These are phyloP conservation scores for Septoria linicola DNA, from an alignment of 2,329 filamentous ascomycete species.

Conservation along the genomic window DNA sequence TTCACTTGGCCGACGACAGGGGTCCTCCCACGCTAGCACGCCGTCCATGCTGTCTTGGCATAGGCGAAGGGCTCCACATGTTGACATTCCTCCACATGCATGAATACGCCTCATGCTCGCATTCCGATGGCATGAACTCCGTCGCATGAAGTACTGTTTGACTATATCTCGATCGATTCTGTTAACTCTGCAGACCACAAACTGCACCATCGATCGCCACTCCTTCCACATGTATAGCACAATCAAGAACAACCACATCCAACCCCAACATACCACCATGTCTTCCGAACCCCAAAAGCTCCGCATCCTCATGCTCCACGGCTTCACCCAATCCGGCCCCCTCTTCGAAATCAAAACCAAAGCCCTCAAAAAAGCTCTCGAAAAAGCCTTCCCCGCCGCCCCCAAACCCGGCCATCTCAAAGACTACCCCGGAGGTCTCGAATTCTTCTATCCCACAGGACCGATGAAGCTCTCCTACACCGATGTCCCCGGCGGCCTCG, in stretches of 20 bases:
- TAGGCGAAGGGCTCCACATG: no score
- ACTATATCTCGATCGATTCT: neutral
- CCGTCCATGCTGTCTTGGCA: no score
- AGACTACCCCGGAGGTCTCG: constrained; percentile 41
- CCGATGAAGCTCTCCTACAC: constrained; percentile 44
- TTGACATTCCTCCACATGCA: no score
- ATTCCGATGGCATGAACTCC: no score
- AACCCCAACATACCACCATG: neutral
- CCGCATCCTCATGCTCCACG: constrained; percentile 55
- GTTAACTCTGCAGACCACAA: neutral
- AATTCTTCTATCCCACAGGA: constrained; percentile 50
- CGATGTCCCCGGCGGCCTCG: constrained; percentile 61
- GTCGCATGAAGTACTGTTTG: no score
- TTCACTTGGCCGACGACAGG: constrained; percentile 6
- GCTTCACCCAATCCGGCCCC: constrained; percentile 86
- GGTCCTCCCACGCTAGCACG: neutral
- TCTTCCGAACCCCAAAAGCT: constrained; percentile 33
- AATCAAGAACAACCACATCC: neutral
- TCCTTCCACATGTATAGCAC: neutral
- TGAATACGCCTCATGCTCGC: no score
- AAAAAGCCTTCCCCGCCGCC: constrained; percentile 67
- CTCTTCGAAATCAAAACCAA: constrained; percentile 87
- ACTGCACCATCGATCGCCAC: neutral
- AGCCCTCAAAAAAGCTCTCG: constrained; percentile 76
- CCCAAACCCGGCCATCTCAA: constrained; percentile 46